These are phyloP conservation scores for Thielaviopsis euricoi DNA, from an alignment of 2,329 filamentous ascomycete species.

Conservation along the genomic window DNA sequence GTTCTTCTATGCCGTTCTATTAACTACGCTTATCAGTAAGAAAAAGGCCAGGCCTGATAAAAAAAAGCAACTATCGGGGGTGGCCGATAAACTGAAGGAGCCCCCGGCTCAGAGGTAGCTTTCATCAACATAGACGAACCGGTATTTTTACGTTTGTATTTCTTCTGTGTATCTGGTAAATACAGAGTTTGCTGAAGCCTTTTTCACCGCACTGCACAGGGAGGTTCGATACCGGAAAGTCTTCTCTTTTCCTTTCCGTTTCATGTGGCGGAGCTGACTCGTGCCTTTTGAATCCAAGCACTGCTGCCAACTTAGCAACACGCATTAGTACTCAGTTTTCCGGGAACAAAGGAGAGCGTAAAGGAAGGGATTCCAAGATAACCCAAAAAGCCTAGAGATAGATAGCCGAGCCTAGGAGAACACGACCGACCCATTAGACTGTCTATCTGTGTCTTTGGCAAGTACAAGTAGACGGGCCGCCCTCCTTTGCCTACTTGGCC, in stretches of 20 bases:
- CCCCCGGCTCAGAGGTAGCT: neutral
- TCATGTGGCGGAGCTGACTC: neutral
- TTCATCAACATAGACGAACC: neutral
- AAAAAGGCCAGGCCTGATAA: neutral
- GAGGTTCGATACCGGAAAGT: neutral
- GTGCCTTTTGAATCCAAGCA: neutral
- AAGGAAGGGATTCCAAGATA: neutral
- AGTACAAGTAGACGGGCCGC: neutral
- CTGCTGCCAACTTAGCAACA: neutral
- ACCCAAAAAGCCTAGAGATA: neutral
- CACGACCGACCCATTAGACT: neutral
- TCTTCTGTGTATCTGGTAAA: neutral
- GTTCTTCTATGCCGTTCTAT: too few relatives aligned
- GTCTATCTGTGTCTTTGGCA: neutral
- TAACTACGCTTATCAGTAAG: neutral
- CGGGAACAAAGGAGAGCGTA: neutral
- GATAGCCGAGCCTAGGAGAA: neutral
- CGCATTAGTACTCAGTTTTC: neutral
- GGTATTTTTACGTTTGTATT: neutral
- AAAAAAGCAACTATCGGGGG: neutral
- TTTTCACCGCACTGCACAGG: neutral
- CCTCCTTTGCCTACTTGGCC: neutral
- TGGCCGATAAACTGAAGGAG: neutral
- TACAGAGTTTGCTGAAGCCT: too few relatives aligned
- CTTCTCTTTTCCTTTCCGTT: neutral